These are phyloP conservation scores for Paragyromitra xinjiangensis DNA, from an alignment of 495 filamentous ascomycete genomes.

Conservation along the genomic window DNA sequence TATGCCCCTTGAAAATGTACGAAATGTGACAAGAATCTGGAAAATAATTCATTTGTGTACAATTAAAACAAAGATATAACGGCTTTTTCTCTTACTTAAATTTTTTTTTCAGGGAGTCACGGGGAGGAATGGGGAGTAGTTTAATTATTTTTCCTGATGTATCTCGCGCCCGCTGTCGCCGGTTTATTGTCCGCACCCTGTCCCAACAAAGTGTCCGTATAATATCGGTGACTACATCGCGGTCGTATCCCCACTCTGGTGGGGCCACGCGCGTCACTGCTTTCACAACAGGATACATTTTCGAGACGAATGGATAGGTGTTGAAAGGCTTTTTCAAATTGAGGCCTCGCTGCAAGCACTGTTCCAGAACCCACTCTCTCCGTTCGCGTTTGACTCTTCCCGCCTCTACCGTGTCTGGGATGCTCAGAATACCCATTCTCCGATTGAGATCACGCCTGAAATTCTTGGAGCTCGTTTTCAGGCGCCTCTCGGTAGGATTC, in stretches of 20 bases:
- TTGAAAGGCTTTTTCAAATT: background rate
- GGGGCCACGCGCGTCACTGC: background rate
- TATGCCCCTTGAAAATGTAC: too few species aligned
- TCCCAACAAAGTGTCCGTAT: conserved; percentile 10
- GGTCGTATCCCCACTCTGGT: background rate
- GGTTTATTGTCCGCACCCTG: conserved; percentile 1
- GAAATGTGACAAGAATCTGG: too few species aligned
- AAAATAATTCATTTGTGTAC: too few species aligned
- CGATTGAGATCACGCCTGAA: background rate
- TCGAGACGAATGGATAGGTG: background rate
- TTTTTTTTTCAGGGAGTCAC: too few species aligned
- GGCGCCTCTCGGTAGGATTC: background rate
- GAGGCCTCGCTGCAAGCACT: conserved; percentile 13
- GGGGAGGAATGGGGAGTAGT: too few species aligned
- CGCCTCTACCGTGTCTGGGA: background rate
- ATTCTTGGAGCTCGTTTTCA: background rate
- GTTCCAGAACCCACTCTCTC: background rate
- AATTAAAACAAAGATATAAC: too few species aligned
- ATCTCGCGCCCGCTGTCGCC: background rate
- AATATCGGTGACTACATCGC: background rate
- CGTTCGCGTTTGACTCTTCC: background rate
- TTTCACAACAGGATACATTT: conserved; percentile 12
- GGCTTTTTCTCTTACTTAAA: too few species aligned
- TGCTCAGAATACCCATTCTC: background rate
- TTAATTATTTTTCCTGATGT: too few species aligned